phyloP scores from a whole-genome alignment of 768 basidiomycete species.

The Phaeolepiota aurea region DNA sequence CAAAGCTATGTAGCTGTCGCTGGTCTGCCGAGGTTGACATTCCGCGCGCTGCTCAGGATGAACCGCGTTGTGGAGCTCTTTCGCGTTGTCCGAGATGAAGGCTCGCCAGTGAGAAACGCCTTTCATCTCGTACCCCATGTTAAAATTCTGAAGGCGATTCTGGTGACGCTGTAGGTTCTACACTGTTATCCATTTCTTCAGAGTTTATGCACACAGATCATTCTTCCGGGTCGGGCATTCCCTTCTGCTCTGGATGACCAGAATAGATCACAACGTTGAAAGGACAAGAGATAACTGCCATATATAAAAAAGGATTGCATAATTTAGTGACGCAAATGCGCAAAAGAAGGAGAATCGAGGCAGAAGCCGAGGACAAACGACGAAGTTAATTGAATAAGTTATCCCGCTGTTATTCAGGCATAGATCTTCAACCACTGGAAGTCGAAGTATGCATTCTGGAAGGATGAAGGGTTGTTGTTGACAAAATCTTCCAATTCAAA shows the following conservation, averaged over 20 bases:
- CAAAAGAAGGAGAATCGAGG: not conserved
- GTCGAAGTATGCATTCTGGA: conserved; percentile 57
- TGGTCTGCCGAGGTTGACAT: too few species aligned
- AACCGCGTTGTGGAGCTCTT: too few species aligned
- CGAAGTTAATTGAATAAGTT: not conserved
- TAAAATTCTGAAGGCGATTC: too few species aligned
- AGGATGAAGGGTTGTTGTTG: conserved; percentile 50
- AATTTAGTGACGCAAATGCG: not conserved
- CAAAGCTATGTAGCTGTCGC: too few species aligned
- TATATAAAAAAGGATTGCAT: not conserved
- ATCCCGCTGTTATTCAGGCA: conserved; percentile 6
- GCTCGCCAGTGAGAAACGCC: too few species aligned
- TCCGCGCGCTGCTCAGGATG: too few species aligned
- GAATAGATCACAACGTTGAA: not conserved
- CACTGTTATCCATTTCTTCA: too few species aligned
- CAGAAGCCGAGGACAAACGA: not conserved
- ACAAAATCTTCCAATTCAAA: conserved; percentile 44
- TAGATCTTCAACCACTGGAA: conserved; percentile 42
- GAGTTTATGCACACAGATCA: too few species aligned
- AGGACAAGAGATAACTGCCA: not conserved
- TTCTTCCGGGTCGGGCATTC: not conserved
- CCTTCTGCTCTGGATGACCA: not conserved
- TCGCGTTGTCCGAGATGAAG: too few species aligned
- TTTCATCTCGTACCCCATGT: too few species aligned
- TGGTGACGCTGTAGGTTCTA: too few species aligned